A percentile compares a stretch with the other conserved stretches of the same genome.
Conservation (phyloP, 495 filamentous ascomycete species). For the Bryoglossum gracile region DNA sequence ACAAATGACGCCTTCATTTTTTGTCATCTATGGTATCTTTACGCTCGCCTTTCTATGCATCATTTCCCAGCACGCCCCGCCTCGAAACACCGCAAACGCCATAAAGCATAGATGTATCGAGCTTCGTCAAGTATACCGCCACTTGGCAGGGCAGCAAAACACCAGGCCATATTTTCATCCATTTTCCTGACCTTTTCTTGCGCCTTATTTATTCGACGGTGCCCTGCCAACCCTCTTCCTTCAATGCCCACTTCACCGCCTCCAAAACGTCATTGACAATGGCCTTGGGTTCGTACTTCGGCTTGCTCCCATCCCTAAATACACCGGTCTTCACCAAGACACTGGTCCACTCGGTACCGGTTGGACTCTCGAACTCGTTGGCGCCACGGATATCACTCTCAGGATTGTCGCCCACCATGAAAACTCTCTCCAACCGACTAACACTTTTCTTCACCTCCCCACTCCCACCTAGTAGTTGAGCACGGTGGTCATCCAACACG, state of each 20-base stretch:
- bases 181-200: neutral
- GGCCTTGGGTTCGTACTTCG: conserved; percentile 26
- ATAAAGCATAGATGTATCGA: too few relatives aligned
- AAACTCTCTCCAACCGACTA: conserved; percentile 53
- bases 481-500: conserved; percentile 55
- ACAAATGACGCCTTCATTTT: neutral
- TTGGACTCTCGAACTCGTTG: conserved; percentile 59
- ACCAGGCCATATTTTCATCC: neutral
- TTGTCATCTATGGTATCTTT: conserved; percentile 10
- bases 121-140: neutral
- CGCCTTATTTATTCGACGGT: neutral
- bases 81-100: too few relatives aligned
- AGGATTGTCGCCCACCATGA: conserved; percentile 98
- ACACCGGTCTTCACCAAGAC: conserved; percentile 85
- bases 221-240: conserved; percentile 20
- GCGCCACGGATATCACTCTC: conserved; percentile 88
- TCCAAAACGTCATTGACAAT: conserved; percentile 30
- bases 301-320: conserved; percentile 37
- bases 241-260: conserved; percentile 33
- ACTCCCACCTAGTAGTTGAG: conserved; percentile 30
- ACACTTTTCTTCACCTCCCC: conserved; percentile 23
- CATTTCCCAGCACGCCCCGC: neutral
- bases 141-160: neutral
- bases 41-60: neutral
- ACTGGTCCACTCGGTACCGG: conserved; percentile 68